These are phyloP conservation scores for Lactarius trivialis DNA, from an alignment of 768 basidiomycete species.

Conservation along the genomic window DNA sequence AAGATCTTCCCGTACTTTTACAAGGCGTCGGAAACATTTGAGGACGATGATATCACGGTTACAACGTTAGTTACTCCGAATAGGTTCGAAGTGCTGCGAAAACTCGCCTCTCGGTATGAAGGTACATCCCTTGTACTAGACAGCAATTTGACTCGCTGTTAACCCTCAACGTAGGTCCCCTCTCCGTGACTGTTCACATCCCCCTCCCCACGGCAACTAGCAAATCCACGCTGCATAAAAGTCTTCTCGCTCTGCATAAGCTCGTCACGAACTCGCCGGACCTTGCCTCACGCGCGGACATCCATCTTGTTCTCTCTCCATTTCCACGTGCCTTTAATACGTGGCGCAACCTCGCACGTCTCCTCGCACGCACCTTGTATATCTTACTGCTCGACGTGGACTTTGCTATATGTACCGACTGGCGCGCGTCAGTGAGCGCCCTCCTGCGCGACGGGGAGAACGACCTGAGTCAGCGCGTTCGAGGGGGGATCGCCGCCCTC, in stretches of 20 bases:
- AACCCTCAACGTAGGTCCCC: constrained; percentile 50
- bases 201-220: constrained; percentile 40
- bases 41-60: constrained; percentile 69
- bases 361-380: constrained; percentile 77
- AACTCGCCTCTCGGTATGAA: constrained; percentile 70
- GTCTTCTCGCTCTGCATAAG: constrained; percentile 56
- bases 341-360: constrained; percentile 81
- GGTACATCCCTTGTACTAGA: constrained; percentile 39
- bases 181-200: constrained; percentile 79
- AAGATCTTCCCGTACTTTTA: constrained; percentile 80
- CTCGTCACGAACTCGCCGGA: constrained; percentile 60
- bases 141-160: not conserved
- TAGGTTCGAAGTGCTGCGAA: constrained; percentile 63
- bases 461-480: constrained; percentile 40
- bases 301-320: constrained; percentile 78
- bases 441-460: constrained; percentile 11
- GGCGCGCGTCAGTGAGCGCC: constrained; percentile 48
- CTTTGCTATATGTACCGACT: constrained; percentile 79
- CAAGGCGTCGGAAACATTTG: constrained; percentile 50
- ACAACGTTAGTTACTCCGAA: constrained; percentile 80
- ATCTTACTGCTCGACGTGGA: constrained; percentile 92
- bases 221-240: constrained; percentile 32
- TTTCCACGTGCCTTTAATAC: constrained; percentile 64
- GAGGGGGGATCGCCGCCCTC: constrained; percentile 58
- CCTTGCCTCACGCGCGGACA: constrained; percentile 68